Conservation (phyloP, 78 protist genomes). For the Trichosphaerium sp. region DNA sequence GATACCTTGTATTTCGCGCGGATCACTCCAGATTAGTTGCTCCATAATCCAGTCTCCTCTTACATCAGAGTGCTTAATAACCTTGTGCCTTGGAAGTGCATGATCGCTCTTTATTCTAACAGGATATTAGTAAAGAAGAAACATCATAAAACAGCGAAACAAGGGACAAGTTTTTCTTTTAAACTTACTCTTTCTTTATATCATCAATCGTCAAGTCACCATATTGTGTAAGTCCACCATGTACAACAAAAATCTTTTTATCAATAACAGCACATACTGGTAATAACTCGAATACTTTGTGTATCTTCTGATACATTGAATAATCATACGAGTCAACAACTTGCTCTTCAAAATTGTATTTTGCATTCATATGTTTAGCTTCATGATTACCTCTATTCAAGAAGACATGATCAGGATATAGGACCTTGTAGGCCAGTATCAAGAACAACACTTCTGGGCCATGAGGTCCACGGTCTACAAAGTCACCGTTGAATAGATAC, state of each 20-base stretch:
- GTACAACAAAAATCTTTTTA: background rate
- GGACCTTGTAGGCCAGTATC: background rate
- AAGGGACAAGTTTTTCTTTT: background rate
- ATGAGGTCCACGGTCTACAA: constrained; percentile 17
- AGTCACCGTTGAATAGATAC: constrained; percentile 25
- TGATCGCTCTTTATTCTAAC: background rate
- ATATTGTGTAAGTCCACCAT: background rate
- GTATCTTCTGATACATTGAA: background rate
- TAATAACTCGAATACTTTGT: background rate
- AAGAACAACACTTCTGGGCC: background rate
- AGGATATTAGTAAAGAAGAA: too few relatives aligned
- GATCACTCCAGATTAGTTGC: too few relatives aligned
- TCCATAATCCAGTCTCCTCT: too few relatives aligned
- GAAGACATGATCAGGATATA: background rate
- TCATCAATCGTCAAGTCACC: background rate
- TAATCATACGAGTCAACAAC: background rate
- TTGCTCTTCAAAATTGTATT: constrained; percentile 22
- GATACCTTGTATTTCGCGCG: background rate
- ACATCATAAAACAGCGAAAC: background rate
- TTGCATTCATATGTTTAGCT: background rate
- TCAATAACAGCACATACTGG: background rate
- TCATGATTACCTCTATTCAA: constrained; percentile 40
- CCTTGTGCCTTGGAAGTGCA: background rate
- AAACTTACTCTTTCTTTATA: background rate
- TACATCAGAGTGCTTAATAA: too few relatives aligned